Evolutionary conservation across 106 monocot species (phyloP).

Genomic region (Xerophyta viscosa): DNA sequence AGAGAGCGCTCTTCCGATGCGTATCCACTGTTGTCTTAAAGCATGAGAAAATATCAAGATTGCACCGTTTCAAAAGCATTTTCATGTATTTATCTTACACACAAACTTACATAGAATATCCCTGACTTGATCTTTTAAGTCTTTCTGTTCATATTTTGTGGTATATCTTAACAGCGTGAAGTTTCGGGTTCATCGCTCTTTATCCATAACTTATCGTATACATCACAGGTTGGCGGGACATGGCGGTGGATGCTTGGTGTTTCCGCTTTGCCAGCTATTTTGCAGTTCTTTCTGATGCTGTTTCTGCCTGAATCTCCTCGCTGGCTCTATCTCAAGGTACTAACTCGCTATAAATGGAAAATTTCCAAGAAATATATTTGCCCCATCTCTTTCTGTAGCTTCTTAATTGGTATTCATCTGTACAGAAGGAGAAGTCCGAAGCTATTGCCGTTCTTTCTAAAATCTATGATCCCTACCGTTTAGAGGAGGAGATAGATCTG

Average conservation of each 20-base stretch:
- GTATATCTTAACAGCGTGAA: too few relatives aligned
- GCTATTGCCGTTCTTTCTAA: conserved; percentile 59
- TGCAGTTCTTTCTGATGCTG: conserved; percentile 70
- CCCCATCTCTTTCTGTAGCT: not conserved
- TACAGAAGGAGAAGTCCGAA: conserved; percentile 54
- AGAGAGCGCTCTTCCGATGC: too few relatives aligned
- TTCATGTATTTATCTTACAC: too few relatives aligned
- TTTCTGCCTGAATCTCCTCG: conserved; percentile 72
- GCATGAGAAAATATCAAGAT: too few relatives aligned
- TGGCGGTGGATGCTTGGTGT: conserved; percentile 91
- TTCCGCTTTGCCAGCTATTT: conserved; percentile 60
- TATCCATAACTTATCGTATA: not conserved
- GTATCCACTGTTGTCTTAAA: too few relatives aligned
- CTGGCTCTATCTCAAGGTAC: conserved; percentile 63
- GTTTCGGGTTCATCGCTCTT: too few relatives aligned
- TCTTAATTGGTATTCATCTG: not conserved
- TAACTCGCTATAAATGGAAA: not conserved
- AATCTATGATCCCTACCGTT: conserved; percentile 50
- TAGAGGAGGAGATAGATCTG: conserved; percentile 60
- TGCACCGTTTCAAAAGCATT: too few relatives aligned
- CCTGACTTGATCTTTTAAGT: too few relatives aligned
- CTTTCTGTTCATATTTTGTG: too few relatives aligned
- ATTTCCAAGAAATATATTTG: not conserved
- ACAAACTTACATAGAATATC: too few relatives aligned
- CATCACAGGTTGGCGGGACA: conserved; percentile 54